Conservation (phyloP, 306 rosid species). For the Neltuma alba region DNA sequence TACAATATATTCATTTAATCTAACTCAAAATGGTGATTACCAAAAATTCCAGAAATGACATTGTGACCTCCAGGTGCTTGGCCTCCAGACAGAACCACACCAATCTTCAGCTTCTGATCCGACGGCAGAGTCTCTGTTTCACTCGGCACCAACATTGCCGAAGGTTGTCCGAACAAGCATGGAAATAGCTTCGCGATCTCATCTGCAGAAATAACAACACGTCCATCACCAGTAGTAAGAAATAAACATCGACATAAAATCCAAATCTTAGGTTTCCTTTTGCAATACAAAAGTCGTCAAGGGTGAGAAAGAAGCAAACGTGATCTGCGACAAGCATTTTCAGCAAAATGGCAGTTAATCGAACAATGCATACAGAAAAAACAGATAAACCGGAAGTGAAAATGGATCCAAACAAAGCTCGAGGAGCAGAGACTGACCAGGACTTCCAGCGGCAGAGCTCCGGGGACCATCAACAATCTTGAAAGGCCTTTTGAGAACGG, state of each 20-base stretch:
- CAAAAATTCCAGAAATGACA: conserved; percentile 90
- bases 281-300: not conserved
- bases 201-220: conserved; percentile 40
- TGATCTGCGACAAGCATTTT: not conserved
- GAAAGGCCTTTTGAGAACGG: conserved; percentile 72
- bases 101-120: conserved; percentile 73
- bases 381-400: not conserved
- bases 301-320: no score
- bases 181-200: conserved; percentile 97
- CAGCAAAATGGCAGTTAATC: not conserved
- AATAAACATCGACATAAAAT: not conserved
- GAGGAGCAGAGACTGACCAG: conserved; percentile 50
- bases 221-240: not conserved
- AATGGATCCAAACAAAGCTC: not conserved
- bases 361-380: not conserved
- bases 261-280: not conserved
- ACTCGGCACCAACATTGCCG: conserved; percentile 58
- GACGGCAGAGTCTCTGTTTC: conserved; percentile 36
- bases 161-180: conserved; percentile 86
- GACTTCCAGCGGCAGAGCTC: conserved; percentile 97
- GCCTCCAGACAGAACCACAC: conserved; percentile 96
- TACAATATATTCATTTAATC: not conserved
- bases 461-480: conserved; percentile 75
- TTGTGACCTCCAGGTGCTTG: conserved; percentile 99
- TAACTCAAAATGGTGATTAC: conserved; percentile 40